Base-by-base conservation (phyloP, 148 eudicot genomes). In the Chenopodium formosanum region DNA sequence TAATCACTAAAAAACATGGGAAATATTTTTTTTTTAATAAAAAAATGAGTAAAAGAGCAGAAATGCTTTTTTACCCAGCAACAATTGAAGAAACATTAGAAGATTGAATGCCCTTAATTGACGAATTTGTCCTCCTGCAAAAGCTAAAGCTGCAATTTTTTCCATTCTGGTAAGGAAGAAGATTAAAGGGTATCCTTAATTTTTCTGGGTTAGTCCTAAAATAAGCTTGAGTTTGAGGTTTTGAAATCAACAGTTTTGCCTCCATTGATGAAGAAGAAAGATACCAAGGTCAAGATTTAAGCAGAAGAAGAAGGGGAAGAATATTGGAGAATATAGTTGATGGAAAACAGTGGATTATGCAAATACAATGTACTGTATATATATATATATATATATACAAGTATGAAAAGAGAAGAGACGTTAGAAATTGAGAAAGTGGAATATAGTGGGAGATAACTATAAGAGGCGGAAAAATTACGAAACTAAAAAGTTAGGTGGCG, bases 41-140 rank as follows among this genome's bases (percentile, higher is more conserved):
- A 0, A 68, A 37, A 47, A 52, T 72, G 25, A 20, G 40, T 22
- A 14, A 47, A 52, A 76, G 25, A 20, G 40, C 32, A 14, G 27
- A 37, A 50, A 12, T 69, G 25, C 17, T 25, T 31, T 32, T 14
- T 16, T 87, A 89, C 89, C 87, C 86, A 86, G 79, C 13, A 64
- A 82, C 78, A 73, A 48, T 62, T 62, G 89, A 83, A 74, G 86
- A 83, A 78, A 85, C 84, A 14, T 77, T 89, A 84, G 86, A 72
- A 20, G 87, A 75, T 31, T 37, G 84, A 62, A 81, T n/a, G 34
- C 81, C 81, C 82, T 80, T 69, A 3, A 82, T 82, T 19, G 83
- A 64, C 4, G 67, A 72, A 19, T 75, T 78, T 22, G 79, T 66
- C 64, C 37, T 68, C 64, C 37, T 68, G 77, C 19, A 53, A 17